A percentile compares a stretch with the other conserved stretches of the same genome.
These are phyloP conservation scores for Talaromyces albobiverticillius DNA, from an alignment of 2,329 filamentous ascomycete genomes.

Conservation along the genomic window DNA sequence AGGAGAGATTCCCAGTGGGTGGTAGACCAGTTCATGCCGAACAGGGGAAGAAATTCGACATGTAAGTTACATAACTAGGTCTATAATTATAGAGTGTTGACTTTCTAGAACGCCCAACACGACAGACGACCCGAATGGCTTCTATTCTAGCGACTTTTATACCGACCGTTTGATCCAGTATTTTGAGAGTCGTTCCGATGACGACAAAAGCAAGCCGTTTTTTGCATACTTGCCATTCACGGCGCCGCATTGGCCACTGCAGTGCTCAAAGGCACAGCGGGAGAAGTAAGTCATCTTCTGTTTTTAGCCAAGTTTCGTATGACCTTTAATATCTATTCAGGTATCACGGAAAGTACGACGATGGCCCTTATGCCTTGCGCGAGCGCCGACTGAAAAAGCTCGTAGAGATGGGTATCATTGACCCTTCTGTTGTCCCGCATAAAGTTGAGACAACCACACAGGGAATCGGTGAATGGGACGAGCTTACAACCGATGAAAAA, in stretches of 20 bases:
- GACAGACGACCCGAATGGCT: neutral
- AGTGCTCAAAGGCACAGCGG: conserved; percentile 4
- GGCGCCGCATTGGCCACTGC: conserved; percentile 1
- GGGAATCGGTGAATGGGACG: conserved; percentile 16
- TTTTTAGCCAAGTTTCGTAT: neutral
- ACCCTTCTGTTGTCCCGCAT: conserved; percentile 8
- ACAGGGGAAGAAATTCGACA: neutral
- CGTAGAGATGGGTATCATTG: conserved; percentile 2
- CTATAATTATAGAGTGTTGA: no score
- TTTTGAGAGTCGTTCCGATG: neutral
- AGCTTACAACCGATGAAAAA: conserved; percentile 20
- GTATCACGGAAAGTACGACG: conserved; percentile 1
- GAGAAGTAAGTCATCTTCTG: neutral
- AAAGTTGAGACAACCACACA: conserved; percentile 15
- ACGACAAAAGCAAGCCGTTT: neutral
- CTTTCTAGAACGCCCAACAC: neutral
- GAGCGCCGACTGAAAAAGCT: conserved; percentile 1
- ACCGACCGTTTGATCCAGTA: conserved; percentile 1
- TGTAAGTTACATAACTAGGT: neutral
- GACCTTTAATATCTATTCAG: neutral
- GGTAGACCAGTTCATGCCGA: conserved; percentile 1
- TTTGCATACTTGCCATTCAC: conserved; percentile 1
- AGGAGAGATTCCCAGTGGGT: neutral
- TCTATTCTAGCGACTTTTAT: neutral
- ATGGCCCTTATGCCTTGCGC: conserved; percentile 2